Evolutionary conservation across 2,329 filamentous ascomycete genomes (phyloP).

Genomic region (Sordariomycetes sp.): DNA sequence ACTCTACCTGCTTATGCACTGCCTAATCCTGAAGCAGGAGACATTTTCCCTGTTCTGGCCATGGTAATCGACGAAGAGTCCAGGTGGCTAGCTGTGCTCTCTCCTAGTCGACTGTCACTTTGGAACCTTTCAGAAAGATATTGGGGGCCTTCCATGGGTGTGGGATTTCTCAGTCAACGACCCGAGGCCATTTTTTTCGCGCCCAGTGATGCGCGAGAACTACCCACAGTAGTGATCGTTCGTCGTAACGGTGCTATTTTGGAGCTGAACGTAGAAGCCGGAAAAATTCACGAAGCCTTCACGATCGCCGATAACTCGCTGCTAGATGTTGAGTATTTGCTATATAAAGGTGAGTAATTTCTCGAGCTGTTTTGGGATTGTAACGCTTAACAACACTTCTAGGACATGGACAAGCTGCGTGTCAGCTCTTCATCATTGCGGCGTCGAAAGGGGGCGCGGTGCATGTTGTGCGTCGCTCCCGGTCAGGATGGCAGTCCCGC

Average conservation of each 20-base stretch:
- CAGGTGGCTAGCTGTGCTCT: conserved; percentile 58
- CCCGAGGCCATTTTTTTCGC: conserved; percentile 58
- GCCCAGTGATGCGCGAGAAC: conserved; percentile 20
- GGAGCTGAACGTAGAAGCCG: conserved; percentile 40
- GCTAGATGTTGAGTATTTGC: conserved; percentile 36
- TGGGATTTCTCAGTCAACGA: conserved; percentile 43
- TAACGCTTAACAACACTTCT: background rate
- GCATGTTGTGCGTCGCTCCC: too few species aligned
- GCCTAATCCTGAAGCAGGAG: conserved; percentile 24
- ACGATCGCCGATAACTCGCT: conserved; percentile 43
- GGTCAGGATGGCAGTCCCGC: conserved; percentile 41
- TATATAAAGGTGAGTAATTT: conserved; percentile 29
- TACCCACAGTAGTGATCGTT: conserved; percentile 48
- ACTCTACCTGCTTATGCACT: conserved; percentile 31
- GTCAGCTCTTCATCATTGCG: conserved; percentile 10
- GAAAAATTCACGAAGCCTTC: conserved; percentile 26
- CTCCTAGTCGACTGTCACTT: conserved; percentile 46
- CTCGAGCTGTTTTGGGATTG: conserved; percentile 3
- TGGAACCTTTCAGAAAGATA: conserved; percentile 52
- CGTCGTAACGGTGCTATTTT: conserved; percentile 55
- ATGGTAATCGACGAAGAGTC: conserved; percentile 57
- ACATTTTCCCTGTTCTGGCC: conserved; percentile 51
- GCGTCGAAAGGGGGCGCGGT: too few species aligned
- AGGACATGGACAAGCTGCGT: conserved; percentile 5
- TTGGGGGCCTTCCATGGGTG: conserved; percentile 45